A percentile compares a stretch with the other conserved stretches of the same genome.
These are phyloP conservation scores for Komagataea norvegica DNA, from an alignment of 1,139 yeast species.

Conservation along the genomic window DNA sequence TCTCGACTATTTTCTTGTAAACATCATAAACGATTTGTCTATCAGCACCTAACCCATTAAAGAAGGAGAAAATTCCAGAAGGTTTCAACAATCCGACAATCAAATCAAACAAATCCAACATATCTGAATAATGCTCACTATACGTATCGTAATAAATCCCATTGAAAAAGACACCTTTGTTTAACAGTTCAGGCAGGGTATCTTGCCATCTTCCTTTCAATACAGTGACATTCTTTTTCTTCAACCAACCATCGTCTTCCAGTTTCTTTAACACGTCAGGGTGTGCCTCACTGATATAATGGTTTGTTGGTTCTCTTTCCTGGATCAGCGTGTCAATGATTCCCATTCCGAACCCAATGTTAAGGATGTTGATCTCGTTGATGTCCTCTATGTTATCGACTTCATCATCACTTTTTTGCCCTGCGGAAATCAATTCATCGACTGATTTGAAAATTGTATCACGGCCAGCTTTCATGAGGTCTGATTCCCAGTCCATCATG, in stretches of 20 bases:
- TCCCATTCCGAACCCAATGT: conserved; percentile 97
- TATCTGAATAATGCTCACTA: conserved; percentile 81
- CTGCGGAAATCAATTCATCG: conserved; percentile 14
- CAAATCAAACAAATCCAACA: conserved; percentile 78
- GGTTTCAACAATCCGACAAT: conserved; percentile 81
- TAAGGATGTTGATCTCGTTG: conserved; percentile 51
- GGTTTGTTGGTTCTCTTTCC: conserved; percentile 52
- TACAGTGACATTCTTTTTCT: conserved; percentile 63
- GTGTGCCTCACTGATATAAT: conserved; percentile 91
- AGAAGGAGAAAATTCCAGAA: conserved; percentile 78
- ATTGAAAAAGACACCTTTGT: conserved; percentile 69
- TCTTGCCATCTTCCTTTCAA: conserved; percentile 94
- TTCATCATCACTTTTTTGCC: conserved; percentile 21
- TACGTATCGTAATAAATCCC: conserved; percentile 94
- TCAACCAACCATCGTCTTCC: conserved; percentile 79
- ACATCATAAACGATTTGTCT: conserved; percentile 86
- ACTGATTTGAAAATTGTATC: conserved; percentile 49
- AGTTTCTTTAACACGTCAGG: conserved; percentile 79
- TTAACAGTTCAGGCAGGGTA: conserved; percentile 57
- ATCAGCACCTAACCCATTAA: conserved; percentile 96
- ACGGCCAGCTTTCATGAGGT: conserved; percentile 77
- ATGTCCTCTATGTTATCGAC: conserved; percentile 32
- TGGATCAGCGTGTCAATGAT: conserved; percentile 82
- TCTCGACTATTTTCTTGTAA: conserved; percentile 72
- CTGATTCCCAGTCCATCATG: conserved; percentile 96